phyloP scores from a whole-genome alignment of 495 filamentous ascomycete genomes.

The Glonium stellatum region DNA sequence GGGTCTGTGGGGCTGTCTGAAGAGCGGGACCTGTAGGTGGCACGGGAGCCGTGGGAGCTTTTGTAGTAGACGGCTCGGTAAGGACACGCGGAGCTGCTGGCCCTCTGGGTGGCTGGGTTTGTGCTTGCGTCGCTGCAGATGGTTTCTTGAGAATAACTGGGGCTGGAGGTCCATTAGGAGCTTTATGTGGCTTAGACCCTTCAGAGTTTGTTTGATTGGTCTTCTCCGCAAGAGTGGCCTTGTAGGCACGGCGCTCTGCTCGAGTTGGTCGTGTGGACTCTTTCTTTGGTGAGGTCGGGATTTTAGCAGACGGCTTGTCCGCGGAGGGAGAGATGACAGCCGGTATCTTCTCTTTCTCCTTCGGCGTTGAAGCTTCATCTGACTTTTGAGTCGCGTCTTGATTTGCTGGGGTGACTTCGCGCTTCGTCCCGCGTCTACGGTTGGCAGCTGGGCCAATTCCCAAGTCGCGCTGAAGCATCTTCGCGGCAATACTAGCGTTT shows the following conservation, averaged over 20 bases:
- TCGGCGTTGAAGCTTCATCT: constrained; percentile 24
- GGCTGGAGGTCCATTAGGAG: constrained; percentile 8
- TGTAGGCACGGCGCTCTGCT: constrained; percentile 27
- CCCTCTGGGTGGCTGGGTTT: constrained; percentile 20
- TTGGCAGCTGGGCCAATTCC: constrained; percentile 57
- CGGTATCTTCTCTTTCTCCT: constrained; percentile 17
- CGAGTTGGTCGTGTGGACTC: constrained; percentile 21
- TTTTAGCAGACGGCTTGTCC: neutral
- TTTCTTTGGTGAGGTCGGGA: constrained; percentile 24
- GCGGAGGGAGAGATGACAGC: constrained; percentile 8
- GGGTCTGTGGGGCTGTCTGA: constrained; percentile 36
- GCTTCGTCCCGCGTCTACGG: constrained; percentile 41
- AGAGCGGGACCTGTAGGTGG: constrained; percentile 33
- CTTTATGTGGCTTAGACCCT: constrained; percentile 18
- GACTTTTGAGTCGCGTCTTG: constrained; percentile 21
- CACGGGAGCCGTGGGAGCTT: constrained; percentile 23
- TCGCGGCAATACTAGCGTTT: constrained; percentile 66
- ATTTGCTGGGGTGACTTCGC: constrained; percentile 23
- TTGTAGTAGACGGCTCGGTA: constrained; percentile 30
- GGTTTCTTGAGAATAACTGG: constrained; percentile 27
- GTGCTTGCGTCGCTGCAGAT: constrained; percentile 5
- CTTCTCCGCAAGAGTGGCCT: constrained; percentile 23
- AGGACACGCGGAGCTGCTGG: constrained; percentile 24
- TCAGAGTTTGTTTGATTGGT: constrained; percentile 17
- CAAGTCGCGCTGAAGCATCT: constrained; percentile 83